phyloP scores from a whole-genome alignment of 2,329 filamentous ascomycete genomes.

The Sphaerostilbella broomeana region DNA sequence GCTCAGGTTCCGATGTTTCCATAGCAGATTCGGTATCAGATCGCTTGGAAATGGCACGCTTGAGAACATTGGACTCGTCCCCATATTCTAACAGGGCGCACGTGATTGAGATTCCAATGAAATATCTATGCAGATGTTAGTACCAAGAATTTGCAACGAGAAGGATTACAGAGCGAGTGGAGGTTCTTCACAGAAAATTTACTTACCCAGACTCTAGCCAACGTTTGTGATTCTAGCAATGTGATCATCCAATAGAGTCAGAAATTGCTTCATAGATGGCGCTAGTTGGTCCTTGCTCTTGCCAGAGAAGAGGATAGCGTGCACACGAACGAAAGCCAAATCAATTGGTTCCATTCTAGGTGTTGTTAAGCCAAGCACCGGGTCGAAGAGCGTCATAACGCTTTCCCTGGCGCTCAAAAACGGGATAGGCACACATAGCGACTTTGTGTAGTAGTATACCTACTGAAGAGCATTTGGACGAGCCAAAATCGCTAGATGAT shows the following conservation, averaged over 20 bases:
- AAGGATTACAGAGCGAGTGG: too few species aligned
- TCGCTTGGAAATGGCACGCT: constrained; percentile 2
- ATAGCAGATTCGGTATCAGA: constrained; percentile 10
- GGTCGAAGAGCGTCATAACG: constrained; percentile 61
- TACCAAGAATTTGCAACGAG: too few species aligned
- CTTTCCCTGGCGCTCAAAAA: constrained; percentile 63
- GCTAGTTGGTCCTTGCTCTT: constrained; percentile 27
- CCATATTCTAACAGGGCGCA: constrained; percentile 17
- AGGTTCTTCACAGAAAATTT: too few species aligned
- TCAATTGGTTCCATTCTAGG: constrained; percentile 40
- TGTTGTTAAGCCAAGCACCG: constrained; percentile 37
- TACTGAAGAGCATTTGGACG: constrained; percentile 64
- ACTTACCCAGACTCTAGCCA: constrained; percentile 45
- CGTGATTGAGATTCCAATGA: constrained; percentile 25
- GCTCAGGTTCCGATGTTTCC: constrained; percentile 15
- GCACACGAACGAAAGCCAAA: constrained; percentile 51
- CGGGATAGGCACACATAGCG: constrained; percentile 58
- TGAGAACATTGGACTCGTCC: not conserved
- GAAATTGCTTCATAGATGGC: constrained; percentile 34
- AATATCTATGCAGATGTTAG: too few species aligned
- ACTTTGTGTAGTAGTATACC: constrained; percentile 65
- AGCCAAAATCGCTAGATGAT: constrained; percentile 77
- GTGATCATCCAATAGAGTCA: constrained; percentile 47
- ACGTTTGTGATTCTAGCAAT: constrained; percentile 45
- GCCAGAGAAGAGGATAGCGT: constrained; percentile 44